A percentile compares a stretch with the other conserved stretches of the same genome.
These are phyloP conservation scores for Nepenthes mirabilis DNA, from an alignment of 148 eudicot species.

Conservation along the genomic window DNA sequence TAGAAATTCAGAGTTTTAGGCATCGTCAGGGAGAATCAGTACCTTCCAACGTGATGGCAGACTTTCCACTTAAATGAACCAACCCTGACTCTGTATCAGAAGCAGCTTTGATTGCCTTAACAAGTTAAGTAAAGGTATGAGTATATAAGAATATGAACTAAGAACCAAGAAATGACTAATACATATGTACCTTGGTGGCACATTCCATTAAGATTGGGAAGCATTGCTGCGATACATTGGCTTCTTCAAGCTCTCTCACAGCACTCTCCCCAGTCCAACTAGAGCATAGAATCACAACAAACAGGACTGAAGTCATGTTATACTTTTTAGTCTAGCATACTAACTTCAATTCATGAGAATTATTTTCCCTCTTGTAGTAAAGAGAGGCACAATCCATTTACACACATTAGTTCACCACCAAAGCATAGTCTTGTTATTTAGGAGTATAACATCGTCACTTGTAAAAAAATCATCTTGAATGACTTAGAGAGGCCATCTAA, in stretches of 20 bases:
- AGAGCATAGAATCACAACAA: slow-evolving; percentile 9
- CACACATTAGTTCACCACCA: too few relatives aligned
- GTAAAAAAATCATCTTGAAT: too few relatives aligned
- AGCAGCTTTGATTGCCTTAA: slow-evolving; percentile 74
- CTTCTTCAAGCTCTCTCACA: slow-evolving; percentile 76
- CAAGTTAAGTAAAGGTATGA: slow-evolving; percentile 5
- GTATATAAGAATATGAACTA: background rate
- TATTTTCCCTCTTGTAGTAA: too few relatives aligned
- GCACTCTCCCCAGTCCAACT: slow-evolving; percentile 97
- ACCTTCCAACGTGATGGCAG: slow-evolving; percentile 70
- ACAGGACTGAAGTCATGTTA: background rate
- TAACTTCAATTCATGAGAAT: background rate
- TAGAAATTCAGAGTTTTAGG: slow-evolving; percentile 4
- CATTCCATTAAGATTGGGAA: slow-evolving; percentile 72
- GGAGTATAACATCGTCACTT: too few relatives aligned
- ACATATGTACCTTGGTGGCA: slow-evolving; percentile 47
- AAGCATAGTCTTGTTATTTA: too few relatives aligned
- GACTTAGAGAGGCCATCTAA: too few relatives aligned
- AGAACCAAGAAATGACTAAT: background rate
- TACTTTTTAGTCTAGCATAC: background rate
- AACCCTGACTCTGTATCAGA: slow-evolving; percentile 56
- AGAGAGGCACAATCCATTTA: too few relatives aligned
- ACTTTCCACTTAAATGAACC: slow-evolving; percentile 65
- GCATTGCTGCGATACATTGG: slow-evolving; percentile 61
- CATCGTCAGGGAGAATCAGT: slow-evolving; percentile 6